Evolutionary conservation across 257 asterid genomes (phyloP).

Genomic region (Hygrophila difformis): DNA sequence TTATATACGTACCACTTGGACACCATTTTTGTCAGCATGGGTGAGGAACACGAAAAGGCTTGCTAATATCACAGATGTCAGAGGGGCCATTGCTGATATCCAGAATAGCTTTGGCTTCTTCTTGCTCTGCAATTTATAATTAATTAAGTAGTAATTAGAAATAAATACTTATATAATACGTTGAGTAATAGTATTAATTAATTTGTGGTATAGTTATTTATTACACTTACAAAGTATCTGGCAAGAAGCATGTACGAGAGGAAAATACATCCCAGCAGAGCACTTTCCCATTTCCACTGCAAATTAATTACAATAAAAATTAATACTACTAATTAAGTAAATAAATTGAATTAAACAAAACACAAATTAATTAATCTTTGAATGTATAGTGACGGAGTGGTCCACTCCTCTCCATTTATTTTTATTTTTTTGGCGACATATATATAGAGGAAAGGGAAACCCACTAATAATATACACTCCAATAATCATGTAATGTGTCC

Average conservation of each 20-base stretch:
- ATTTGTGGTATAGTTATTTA: too few relatives aligned
- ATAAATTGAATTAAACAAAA: background rate
- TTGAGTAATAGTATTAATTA: too few relatives aligned
- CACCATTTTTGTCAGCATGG: constrained; percentile 85
- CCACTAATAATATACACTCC: too few relatives aligned
- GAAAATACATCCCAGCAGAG: constrained; percentile 72
- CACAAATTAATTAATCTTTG: too few relatives aligned
- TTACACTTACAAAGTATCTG: constrained; percentile 62
- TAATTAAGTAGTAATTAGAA: too few relatives aligned
- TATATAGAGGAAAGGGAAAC: too few relatives aligned
- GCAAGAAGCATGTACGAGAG: constrained; percentile 77
- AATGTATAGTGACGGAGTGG: too few relatives aligned
- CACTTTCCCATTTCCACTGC: constrained; percentile 99
- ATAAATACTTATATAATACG: too few relatives aligned
- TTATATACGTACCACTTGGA: constrained; percentile 62
- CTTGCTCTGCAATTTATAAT: constrained; percentile 56
- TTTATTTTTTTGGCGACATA: too few relatives aligned
- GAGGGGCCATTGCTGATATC: constrained; percentile 97
- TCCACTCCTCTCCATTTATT: too few relatives aligned
- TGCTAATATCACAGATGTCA: constrained; percentile 67
- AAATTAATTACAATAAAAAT: constrained; percentile 3
- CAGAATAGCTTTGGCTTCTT: constrained; percentile 64
- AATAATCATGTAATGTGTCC: too few relatives aligned
- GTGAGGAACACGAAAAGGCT: constrained; percentile 69
- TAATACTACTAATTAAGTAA: background rate